A percentile compares a stretch with the other conserved stretches of the same genome.
These are phyloP conservation scores for Persicaria maculosa DNA, from an alignment of 148 eudicot genomes.

Conservation along the genomic window DNA sequence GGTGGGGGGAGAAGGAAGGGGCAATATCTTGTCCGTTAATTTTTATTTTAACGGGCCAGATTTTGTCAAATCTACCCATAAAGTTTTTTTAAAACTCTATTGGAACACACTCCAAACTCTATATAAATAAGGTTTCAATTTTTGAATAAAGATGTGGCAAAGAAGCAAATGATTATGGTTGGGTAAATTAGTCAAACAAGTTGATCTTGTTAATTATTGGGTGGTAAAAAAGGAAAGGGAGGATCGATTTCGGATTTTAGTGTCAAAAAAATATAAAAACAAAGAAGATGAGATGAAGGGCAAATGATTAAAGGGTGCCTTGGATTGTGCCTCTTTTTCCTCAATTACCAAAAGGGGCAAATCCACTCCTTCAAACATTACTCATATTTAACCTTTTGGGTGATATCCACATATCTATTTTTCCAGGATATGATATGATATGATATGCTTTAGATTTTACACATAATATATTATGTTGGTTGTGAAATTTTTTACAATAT, in stretches of 20 bases:
- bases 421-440: not conserved
- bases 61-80: no score
- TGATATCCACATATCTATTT: no score
- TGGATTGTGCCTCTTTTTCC: constrained; percentile 7
- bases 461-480: no score
- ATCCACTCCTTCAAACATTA: not conserved
- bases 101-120: no score
- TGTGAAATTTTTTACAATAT: no score
- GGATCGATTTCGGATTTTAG: not conserved
- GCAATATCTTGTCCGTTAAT: no score
- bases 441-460: no score
- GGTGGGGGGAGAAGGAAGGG: no score
- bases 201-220: constrained; percentile 3
- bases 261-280: not conserved
- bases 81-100: no score
- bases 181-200: constrained; percentile 5
- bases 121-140: no score
- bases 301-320: not conserved
- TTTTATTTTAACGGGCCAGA: no score
- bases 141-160: not conserved
- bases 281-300: not conserved
- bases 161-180: not conserved
- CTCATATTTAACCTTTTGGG: not conserved
- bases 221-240: not conserved
- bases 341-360: constrained; percentile 8